phyloP scores from a whole-genome alignment of 441 rosid species.

The Bruguiera hainesii region DNA sequence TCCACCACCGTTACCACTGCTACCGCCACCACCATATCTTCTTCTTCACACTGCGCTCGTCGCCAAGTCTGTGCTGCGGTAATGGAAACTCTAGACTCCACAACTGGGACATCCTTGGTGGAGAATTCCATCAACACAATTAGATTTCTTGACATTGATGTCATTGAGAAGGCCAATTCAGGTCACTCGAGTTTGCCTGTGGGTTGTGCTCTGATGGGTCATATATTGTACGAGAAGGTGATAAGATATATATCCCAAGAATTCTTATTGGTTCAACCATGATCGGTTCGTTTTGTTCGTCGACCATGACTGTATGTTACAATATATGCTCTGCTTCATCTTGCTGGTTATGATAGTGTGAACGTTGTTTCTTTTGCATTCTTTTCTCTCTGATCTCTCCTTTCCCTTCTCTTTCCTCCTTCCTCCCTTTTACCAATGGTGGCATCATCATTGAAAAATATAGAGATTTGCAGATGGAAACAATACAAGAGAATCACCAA shows the following conservation, averaged over 20 bases:
- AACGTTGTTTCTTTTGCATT: not conserved
- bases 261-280: slow-evolving; percentile 97
- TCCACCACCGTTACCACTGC: not conserved
- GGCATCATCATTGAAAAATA: no score
- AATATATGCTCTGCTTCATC: slow-evolving; percentile 87
- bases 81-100: slow-evolving; percentile 47
- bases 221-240: slow-evolving; percentile 83
- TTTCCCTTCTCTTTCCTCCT: no score
- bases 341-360: slow-evolving; percentile 95
- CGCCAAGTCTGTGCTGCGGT: slow-evolving; percentile 50
- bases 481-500: no score
- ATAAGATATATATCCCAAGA: slow-evolving; percentile 95
- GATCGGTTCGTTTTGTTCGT: slow-evolving; percentile 96
- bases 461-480: no score
- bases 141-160: slow-evolving; percentile 85
- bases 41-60: slow-evolving; percentile 23
- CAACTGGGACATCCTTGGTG: slow-evolving; percentile 65
- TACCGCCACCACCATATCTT: slow-evolving; percentile 17
- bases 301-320: slow-evolving; percentile 98
- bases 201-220: slow-evolving; percentile 99
- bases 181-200: slow-evolving; percentile 99
- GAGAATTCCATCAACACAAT: slow-evolving; percentile 91
- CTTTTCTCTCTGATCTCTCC: no score
- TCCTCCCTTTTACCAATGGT: no score
- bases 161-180: slow-evolving; percentile 97